phyloP scores from a whole-genome alignment of 345 rosid genomes.

The Citrus reticulata region DNA sequence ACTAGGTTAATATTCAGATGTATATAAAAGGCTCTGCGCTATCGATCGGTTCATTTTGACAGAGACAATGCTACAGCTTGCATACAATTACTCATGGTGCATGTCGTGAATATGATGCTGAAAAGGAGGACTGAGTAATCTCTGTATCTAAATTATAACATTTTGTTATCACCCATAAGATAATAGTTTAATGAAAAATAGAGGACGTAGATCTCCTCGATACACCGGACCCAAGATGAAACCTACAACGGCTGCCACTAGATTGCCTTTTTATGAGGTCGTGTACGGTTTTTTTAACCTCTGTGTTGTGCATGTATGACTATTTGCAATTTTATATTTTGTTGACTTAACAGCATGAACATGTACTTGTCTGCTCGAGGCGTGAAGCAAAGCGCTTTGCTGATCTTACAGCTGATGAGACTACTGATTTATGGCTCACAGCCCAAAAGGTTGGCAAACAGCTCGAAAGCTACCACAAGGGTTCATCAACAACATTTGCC shows the following conservation, averaged over 20 bases:
- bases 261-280: not conserved
- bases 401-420: constrained; percentile 85
- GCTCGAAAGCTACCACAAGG: constrained; percentile 73
- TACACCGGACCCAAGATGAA: not conserved
- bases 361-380: constrained; percentile 86
- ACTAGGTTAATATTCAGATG: not conserved
- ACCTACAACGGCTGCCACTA: not conserved
- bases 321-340: constrained; percentile 16
- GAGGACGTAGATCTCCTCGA: not conserved
- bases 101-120: too few species aligned
- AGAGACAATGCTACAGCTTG: not conserved
- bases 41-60: not conserved
- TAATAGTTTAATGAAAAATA: not conserved
- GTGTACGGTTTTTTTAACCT: not conserved
- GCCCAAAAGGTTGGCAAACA: constrained; percentile 71
- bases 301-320: not conserved
- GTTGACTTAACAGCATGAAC: constrained; percentile 54
- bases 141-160: not conserved
- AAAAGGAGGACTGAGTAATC: not conserved
- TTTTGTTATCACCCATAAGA: not conserved
- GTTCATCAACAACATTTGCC: constrained; percentile 72
- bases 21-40: not conserved
- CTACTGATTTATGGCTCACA: constrained; percentile 69
- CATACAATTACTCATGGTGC: not conserved
- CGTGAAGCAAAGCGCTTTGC: constrained; percentile 83